Percentiles rank a stretch among this genome's conserved stretches.
phyloP scores from a whole-genome alignment of 805 yeast species.

The Nakazawaea siamensis region DNA sequence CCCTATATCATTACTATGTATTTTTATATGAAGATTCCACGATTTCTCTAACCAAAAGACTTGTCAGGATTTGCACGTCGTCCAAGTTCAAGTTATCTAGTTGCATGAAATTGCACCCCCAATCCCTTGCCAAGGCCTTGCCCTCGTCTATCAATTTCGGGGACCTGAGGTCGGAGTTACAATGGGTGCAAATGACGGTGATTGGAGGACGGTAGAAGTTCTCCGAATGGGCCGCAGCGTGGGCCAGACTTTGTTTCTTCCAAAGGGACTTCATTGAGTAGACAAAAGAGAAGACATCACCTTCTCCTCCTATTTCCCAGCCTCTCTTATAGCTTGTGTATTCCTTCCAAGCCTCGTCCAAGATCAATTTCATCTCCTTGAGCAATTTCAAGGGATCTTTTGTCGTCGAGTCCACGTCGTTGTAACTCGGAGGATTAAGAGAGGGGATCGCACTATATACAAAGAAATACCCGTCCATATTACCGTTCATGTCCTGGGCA shows the following conservation, averaged over 20 bases:
- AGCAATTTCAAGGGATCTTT: constrained; percentile 25
- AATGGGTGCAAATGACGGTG: constrained; percentile 58
- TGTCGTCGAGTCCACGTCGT: constrained; percentile 14
- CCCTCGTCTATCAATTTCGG: constrained; percentile 57
- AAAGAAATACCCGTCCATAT: constrained; percentile 65
- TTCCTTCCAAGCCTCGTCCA: constrained; percentile 70
- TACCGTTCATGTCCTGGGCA: constrained; percentile 68
- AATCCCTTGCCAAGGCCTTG: constrained; percentile 40
- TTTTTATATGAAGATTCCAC: constrained; percentile 25
- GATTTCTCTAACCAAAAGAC: constrained; percentile 51
- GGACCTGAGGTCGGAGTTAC: constrained; percentile 46
- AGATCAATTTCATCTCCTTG: constrained; percentile 42
- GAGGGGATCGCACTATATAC: constrained; percentile 66
- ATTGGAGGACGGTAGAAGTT: constrained; percentile 44
- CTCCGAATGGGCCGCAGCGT: not conserved
- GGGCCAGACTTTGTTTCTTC: constrained; percentile 26
- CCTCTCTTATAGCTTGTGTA: constrained; percentile 42
- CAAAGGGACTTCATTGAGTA: constrained; percentile 51
- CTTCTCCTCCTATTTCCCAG: constrained; percentile 61
- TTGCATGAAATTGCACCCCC: constrained; percentile 61
- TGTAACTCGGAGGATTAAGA: constrained; percentile 51
- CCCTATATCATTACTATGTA: no score
- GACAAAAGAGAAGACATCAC: constrained; percentile 55
- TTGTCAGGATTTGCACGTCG: constrained; percentile 48
- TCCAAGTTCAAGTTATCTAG: constrained; percentile 45